Evolutionary conservation across 306 rosid species (phyloP).

Genomic region (Vigna reflexopilosa): DNA sequence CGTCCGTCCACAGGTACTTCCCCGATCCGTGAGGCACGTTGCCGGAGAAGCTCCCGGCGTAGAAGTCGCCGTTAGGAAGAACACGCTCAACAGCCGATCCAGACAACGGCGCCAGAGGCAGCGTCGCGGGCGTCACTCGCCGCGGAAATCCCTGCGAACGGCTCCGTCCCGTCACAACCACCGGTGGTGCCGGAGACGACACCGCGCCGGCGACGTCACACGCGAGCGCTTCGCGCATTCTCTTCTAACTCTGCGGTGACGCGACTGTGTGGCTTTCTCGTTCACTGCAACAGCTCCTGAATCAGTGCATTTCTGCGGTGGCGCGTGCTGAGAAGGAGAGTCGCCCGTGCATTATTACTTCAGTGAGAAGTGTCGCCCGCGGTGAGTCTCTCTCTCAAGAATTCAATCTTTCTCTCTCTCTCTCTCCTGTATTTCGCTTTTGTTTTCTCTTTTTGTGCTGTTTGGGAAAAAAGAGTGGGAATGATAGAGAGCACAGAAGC

Average conservation of each 20-base stretch:
- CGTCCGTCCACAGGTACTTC: slow-evolving; percentile 89
- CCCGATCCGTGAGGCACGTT: slow-evolving; percentile 91
- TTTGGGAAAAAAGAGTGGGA: slow-evolving; percentile 65
- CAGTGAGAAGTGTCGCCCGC: slow-evolving; percentile 43
- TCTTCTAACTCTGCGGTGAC: not conserved
- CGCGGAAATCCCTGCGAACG: slow-evolving; percentile 73
- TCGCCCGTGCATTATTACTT: not conserved
- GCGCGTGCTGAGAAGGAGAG: not conserved
- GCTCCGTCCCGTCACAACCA: slow-evolving; percentile 50
- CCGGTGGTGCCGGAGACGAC: slow-evolving; percentile 44
- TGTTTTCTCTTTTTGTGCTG: slow-evolving; percentile 56
- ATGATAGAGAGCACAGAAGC: slow-evolving; percentile 54
- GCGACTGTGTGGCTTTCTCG: not conserved
- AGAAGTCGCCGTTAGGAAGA: slow-evolving; percentile 92
- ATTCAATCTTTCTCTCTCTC: not conserved
- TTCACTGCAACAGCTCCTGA: not conserved
- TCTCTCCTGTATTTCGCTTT: not conserved
- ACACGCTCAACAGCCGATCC: slow-evolving; percentile 58
- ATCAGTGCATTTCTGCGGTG: slow-evolving; percentile 46
- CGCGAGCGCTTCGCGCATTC: slow-evolving; percentile 77
- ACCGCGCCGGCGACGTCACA: slow-evolving; percentile 52
- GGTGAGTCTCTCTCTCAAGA: slow-evolving; percentile 40
- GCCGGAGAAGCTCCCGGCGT: slow-evolving; percentile 84
- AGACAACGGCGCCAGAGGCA: slow-evolving; percentile 24
- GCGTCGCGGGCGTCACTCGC: slow-evolving; percentile 75